Percentiles rank a stretch among this genome's conserved stretches.
Evolutionary conservation across 805 yeast species (phyloP).

Genomic region (Candida caryicola): DNA sequence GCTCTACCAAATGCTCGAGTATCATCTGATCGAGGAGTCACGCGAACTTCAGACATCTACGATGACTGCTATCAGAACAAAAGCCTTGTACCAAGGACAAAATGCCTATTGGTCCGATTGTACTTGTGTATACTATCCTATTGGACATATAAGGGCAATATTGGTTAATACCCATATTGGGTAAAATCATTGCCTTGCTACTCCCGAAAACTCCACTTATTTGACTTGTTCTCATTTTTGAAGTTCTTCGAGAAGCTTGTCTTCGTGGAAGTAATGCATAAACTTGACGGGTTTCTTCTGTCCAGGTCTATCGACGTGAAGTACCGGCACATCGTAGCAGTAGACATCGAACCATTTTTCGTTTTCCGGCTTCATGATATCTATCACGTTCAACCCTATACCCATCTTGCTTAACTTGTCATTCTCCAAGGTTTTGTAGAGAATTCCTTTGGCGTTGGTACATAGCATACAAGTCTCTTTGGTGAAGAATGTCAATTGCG

Average conservation of each 20-base stretch:
- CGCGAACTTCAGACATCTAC: too few relatives aligned
- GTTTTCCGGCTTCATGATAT: conserved; percentile 59
- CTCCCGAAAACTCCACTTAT: too few relatives aligned
- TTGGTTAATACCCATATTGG: too few relatives aligned
- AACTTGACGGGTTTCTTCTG: conserved; percentile 52
- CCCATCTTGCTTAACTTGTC: conserved; percentile 20
- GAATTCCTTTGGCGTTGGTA: conserved; percentile 55
- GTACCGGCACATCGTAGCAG: conserved; percentile 76
- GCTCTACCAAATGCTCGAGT: too few relatives aligned
- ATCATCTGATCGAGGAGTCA: too few relatives aligned
- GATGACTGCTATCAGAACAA: too few relatives aligned
- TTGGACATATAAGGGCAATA: too few relatives aligned
- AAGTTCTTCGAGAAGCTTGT: conserved; percentile 53
- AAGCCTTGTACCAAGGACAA: too few relatives aligned
- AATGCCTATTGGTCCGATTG: too few relatives aligned
- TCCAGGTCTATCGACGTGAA: conserved; percentile 56
- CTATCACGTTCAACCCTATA: conserved; percentile 42
- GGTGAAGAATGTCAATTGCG: conserved; percentile 55
- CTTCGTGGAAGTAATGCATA: conserved; percentile 64
- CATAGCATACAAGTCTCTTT: conserved; percentile 71
- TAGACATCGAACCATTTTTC: conserved; percentile 67
- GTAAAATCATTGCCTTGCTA: too few relatives aligned
- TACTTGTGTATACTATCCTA: too few relatives aligned
- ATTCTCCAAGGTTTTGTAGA: conserved; percentile 41
- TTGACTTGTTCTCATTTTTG: too few relatives aligned